Evolutionary conservation across 2,329 filamentous ascomycete genomes (phyloP), one percentile per base, ranked within the genome.

Genomic region (Pseudopyrenochaeta lycopersici): DNA sequence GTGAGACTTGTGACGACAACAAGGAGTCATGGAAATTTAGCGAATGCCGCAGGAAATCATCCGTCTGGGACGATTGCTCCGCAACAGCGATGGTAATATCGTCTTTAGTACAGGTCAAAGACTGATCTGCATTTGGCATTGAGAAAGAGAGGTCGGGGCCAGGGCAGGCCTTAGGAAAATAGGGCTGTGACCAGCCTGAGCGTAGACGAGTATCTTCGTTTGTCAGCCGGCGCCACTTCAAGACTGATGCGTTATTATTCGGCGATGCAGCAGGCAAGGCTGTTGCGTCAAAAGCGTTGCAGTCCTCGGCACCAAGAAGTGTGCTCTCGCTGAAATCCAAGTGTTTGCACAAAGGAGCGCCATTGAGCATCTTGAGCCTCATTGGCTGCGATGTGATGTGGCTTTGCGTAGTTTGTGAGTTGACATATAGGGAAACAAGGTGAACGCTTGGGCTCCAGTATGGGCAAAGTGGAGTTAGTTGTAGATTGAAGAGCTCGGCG

Each of bases 11-110:
- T 1, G 88, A 90, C 0, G 87, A 89, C 1, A 84, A 76, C 3
- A 89, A 74, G 12, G 86, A 84, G 58, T 90, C 83, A 69, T 96
- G 86, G 12, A 89, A 77, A 1, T 87, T 84, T 43, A 96, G 82
- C 0, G 91, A 95, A 66, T 94, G 86, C 59, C 95, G 85, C 64
- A 91, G 90, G 72, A 95, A 96, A 7, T 60, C 64, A 32, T 68
- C 61, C 4, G 58, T 41, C 9, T 58, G 54, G 4, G 62, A 46
- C 2, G 55, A 36, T 7, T 50, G 54, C 7, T 68, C 63, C 14
- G 61, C 46, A n/a, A 64, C 29, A 11, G 40, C 46, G n/a, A 60
- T 32, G 4, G 65, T 72, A 2, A 69, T 67, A 11, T 72, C 51
- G 47, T 70, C 52, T 17, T 56, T 41, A 32, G 49, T 15, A 29